These are phyloP conservation scores for Pleurotus cornucopiae DNA, from an alignment of 768 basidiomycete genomes.

Conservation along the genomic window DNA sequence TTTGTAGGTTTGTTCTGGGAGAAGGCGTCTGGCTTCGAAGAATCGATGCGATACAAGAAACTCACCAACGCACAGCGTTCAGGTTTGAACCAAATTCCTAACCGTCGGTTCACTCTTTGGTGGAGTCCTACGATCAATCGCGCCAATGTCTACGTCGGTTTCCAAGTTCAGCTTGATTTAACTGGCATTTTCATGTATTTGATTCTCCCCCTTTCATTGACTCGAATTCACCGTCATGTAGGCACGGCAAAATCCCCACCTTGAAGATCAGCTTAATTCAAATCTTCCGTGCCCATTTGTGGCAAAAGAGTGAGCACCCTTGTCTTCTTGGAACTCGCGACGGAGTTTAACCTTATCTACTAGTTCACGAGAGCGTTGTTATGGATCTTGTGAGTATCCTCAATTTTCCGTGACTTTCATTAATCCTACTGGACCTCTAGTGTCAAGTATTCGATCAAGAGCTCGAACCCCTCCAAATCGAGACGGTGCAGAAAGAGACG, in stretches of 20 bases:
- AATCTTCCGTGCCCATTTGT: constrained; percentile 99
- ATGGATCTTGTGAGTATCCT: constrained; percentile 69
- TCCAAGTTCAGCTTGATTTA: constrained; percentile 98
- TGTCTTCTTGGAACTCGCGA: constrained; percentile 12
- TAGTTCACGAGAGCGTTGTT: constrained; percentile 87
- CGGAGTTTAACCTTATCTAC: constrained; percentile 3
- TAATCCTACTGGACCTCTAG: constrained; percentile 23
- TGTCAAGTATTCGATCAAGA: constrained; percentile 99
- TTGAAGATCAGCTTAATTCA: constrained; percentile 99
- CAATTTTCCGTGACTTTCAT: not conserved
- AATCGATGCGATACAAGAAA: constrained; percentile 94
- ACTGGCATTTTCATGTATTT: constrained; percentile 91
- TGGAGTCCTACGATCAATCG: constrained; percentile 99
- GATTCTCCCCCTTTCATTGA: not conserved
- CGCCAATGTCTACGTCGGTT: constrained; percentile 99
- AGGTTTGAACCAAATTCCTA: constrained; percentile 96
- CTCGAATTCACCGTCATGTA: constrained; percentile 18
- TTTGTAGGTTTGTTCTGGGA: constrained; percentile 87
- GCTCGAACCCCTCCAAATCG: constrained; percentile 95
- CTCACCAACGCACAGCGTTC: constrained; percentile 98
- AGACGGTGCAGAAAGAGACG: constrained; percentile 99
- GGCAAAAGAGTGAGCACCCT: constrained; percentile 89
- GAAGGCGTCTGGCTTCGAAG: constrained; percentile 96
- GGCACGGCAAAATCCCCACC: constrained; percentile 98
- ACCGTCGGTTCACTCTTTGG: constrained; percentile 99